Conservation (phyloP, 1,139 yeast genomes). For the Chernovozyma aurita region DNA sequence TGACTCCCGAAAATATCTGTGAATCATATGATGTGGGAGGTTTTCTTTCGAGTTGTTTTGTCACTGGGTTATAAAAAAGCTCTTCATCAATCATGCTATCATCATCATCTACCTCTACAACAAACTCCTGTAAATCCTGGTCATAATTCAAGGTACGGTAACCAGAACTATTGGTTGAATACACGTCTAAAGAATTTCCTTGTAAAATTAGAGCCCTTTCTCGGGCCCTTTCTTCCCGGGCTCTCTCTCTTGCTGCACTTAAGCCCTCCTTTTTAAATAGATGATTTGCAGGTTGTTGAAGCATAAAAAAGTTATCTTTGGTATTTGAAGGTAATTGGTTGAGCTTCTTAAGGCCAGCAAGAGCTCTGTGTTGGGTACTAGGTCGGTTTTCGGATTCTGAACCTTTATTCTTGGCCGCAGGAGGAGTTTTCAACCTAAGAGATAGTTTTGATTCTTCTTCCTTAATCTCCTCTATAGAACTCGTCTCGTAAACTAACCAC, state of each 20-base stretch:
- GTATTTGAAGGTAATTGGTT: slow-evolving; percentile 2
- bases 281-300: slow-evolving; percentile 5
- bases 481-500: slow-evolving; percentile 26
- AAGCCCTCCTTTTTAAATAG: not conserved
- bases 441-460: not conserved
- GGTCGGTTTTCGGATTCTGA: not conserved
- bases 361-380: not conserved
- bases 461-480: not conserved
- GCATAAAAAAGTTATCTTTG: slow-evolving; percentile 1
- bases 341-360: slow-evolving; percentile 1
- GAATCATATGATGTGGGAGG: slow-evolving; percentile 29
- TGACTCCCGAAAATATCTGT: slow-evolving; percentile 9
- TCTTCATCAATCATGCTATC: slow-evolving; percentile 22
- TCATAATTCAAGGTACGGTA: slow-evolving; percentile 2
- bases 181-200: no score
- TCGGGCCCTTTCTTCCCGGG: not conserved
- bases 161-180: no score
- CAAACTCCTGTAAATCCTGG: slow-evolving; percentile 21
- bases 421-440: not conserved
- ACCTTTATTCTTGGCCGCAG: not conserved
- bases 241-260: not conserved
- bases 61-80: slow-evolving; percentile 29
- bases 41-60: slow-evolving; percentile 28
- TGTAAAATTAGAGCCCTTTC: no score
- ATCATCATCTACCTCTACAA: slow-evolving; percentile 31